Evolutionary conservation across 495 filamentous ascomycete species (phyloP), one percentile per base, ranked within the genome.

Genomic region (Thermochaetoides thermophila): DNA sequence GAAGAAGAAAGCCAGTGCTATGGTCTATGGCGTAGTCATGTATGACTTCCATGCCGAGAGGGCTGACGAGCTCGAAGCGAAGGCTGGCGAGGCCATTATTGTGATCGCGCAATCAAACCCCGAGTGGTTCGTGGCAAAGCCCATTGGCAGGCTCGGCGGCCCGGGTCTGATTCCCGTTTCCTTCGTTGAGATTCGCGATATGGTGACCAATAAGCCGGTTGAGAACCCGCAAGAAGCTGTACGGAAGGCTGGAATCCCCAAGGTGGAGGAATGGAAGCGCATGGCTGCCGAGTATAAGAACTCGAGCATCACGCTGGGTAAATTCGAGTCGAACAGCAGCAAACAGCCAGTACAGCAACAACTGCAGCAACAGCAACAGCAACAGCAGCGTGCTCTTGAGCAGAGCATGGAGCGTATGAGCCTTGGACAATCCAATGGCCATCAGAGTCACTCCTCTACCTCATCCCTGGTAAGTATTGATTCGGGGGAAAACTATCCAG

Each of bases 241-340:
- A 32, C 74, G 72, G 39, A 71, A 76, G 46, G 89, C 91, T 25
- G 89, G 89, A 7, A 84, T 97, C 26, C 89, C 91, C n/a, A 80
- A 79, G 51, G 91, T 97, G 9, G 89, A 97, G 52, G 91, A 96
- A 47, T 97, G 89, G 89, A 96, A 97, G 69, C 92, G 91, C 62
- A 94, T 95, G 84, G 89, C 89, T 7, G 85, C 84, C 15, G 86
- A 95, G 30, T 97, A 96, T 61, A 97, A 97, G 67, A 94, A 96
- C 52, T 93, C 84, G 56, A 95, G 87, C 56, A 96, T 96, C 51
- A 82, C 83, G 4, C 65, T 97, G 18, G 89, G 89, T 39, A 87
- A 86, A 49, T 81, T 96, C 31, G 84, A 92, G 41, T 66, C 49
- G 7, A 60, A 65, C 12, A 56, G 50, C 31, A 53, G 38, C 12